Evolutionary conservation across 768 basidiomycete species (phyloP).

Genomic region (Arthromyces matolae): DNA sequence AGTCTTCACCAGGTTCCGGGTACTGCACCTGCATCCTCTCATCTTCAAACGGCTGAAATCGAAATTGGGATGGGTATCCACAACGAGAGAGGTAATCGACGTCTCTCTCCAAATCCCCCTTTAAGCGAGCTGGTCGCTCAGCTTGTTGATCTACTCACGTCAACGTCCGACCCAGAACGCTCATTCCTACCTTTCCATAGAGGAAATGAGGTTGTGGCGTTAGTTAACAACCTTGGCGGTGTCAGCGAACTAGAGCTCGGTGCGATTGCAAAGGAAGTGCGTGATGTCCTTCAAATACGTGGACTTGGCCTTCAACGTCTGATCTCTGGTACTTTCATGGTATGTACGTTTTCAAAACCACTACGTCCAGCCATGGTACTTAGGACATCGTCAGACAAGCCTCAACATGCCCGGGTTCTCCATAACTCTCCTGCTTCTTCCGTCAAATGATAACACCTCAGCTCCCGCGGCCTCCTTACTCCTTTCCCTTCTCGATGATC

Average conservation of each 20-base stretch:
- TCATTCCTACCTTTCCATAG: constrained; percentile 67
- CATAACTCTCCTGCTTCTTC: constrained; percentile 75
- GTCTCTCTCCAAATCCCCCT: constrained; percentile 67
- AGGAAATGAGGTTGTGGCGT: constrained; percentile 68
- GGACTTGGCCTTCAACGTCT: constrained; percentile 60
- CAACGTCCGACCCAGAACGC: constrained; percentile 71
- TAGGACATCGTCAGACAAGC: constrained; percentile 76
- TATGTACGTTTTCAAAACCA: constrained; percentile 26
- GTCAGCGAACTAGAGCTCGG: constrained; percentile 79
- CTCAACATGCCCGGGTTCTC: constrained; percentile 94
- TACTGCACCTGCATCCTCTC: constrained; percentile 53
- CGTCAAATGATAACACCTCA: constrained; percentile 37
- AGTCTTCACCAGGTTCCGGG: constrained; percentile 70
- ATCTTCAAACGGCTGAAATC: constrained; percentile 60
- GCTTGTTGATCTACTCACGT: constrained; percentile 67
- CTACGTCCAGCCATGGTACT: too few relatives aligned
- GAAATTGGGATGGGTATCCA: constrained; percentile 93
- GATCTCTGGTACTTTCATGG: constrained; percentile 85
- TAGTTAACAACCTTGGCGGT: constrained; percentile 88
- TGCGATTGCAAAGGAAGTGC: constrained; percentile 62
- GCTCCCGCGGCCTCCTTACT: constrained; percentile 40
- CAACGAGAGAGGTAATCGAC: constrained; percentile 77
- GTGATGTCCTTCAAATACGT: constrained; percentile 49
- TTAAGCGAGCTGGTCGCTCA: constrained; percentile 66
- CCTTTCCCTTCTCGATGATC: constrained; percentile 68